These are phyloP conservation scores for Hyphodiscus hymeniophilus DNA, from an alignment of 495 filamentous ascomycete species.

Conservation along the genomic window DNA sequence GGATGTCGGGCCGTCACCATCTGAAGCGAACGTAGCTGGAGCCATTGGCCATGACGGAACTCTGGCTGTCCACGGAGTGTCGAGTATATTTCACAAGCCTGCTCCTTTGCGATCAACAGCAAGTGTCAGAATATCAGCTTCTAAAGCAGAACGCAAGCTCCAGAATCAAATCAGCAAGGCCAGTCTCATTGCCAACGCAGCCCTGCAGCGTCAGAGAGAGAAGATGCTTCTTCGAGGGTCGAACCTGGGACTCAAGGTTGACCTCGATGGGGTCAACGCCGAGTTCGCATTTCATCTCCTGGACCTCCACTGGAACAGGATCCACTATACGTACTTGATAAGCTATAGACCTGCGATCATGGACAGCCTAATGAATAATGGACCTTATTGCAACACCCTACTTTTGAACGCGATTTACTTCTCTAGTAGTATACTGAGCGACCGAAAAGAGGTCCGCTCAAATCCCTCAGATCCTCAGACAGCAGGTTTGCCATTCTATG, in stretches of 20 bases:
- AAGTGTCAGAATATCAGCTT: too few relatives aligned
- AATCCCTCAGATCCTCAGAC: slow-evolving; percentile 26
- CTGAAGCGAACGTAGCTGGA: too few relatives aligned
- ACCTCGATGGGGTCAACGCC: slow-evolving; percentile 36
- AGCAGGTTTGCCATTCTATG: slow-evolving; percentile 2
- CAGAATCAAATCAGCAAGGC: too few relatives aligned
- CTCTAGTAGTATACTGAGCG: slow-evolving; percentile 29
- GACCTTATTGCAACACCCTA: slow-evolving; percentile 37
- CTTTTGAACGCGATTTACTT: slow-evolving; percentile 40
- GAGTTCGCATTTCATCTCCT: slow-evolving; percentile 35
- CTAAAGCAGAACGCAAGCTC: too few relatives aligned
- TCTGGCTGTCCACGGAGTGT: too few relatives aligned
- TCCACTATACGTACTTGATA: slow-evolving; percentile 24
- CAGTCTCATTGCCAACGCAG: background rate
- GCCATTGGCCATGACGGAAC: too few relatives aligned
- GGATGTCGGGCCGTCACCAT: too few relatives aligned
- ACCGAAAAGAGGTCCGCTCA: slow-evolving; percentile 25
- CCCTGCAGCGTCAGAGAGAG: background rate
- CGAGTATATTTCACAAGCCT: too few relatives aligned
- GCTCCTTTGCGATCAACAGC: too few relatives aligned
- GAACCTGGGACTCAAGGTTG: slow-evolving; percentile 3
- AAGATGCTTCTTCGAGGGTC: background rate
- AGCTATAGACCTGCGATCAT: slow-evolving; percentile 33
- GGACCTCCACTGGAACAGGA: slow-evolving; percentile 32
- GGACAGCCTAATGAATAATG: slow-evolving; percentile 28